Percentiles rank a stretch among this genome's conserved stretches.
Conservation (phyloP, 1,139 yeast genomes). For the Saccharomycopsis hybrid region DNA sequence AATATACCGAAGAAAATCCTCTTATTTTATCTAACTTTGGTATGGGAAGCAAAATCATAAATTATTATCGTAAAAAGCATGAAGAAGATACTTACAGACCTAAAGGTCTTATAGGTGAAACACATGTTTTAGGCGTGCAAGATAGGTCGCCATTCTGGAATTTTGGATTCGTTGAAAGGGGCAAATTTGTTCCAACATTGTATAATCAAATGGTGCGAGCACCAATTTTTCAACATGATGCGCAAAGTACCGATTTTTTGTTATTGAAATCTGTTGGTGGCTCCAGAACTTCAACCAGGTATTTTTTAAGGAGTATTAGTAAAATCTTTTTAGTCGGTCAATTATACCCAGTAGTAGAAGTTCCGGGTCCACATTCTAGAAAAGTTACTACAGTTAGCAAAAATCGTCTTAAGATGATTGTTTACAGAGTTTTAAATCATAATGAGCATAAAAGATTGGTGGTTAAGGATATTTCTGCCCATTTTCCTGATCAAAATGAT, state of each 20-base stretch:
- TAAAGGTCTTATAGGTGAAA: constrained; percentile 85
- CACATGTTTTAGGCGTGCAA: constrained; percentile 89
- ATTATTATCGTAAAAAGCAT: constrained; percentile 79
- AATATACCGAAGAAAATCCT: constrained; percentile 89
- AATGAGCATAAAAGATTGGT: constrained; percentile 69
- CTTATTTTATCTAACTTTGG: constrained; percentile 81
- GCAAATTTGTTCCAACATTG: constrained; percentile 86
- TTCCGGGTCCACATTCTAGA: constrained; percentile 97
- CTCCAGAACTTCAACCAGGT: constrained; percentile 50
- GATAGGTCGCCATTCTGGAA: constrained; percentile 98
- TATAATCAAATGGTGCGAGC: constrained; percentile 92
- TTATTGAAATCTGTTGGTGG: constrained; percentile 78
- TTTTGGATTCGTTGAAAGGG: constrained; percentile 94
- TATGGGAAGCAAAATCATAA: constrained; percentile 91
- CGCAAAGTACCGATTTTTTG: constrained; percentile 72
- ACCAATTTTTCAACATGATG: constrained; percentile 85
- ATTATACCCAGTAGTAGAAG: constrained; percentile 85
- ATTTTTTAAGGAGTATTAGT: constrained; percentile 57
- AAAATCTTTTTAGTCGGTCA: constrained; percentile 87
- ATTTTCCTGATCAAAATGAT: constrained; percentile 95
- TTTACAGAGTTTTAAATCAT: constrained; percentile 77
- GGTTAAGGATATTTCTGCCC: constrained; percentile 83
- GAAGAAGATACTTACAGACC: constrained; percentile 89
- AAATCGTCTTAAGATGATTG: constrained; percentile 89
- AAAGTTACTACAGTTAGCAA: constrained; percentile 94